These are phyloP conservation scores for Cucurbita moschata DNA, from an alignment of 306 rosid genomes.

Conservation along the genomic window DNA sequence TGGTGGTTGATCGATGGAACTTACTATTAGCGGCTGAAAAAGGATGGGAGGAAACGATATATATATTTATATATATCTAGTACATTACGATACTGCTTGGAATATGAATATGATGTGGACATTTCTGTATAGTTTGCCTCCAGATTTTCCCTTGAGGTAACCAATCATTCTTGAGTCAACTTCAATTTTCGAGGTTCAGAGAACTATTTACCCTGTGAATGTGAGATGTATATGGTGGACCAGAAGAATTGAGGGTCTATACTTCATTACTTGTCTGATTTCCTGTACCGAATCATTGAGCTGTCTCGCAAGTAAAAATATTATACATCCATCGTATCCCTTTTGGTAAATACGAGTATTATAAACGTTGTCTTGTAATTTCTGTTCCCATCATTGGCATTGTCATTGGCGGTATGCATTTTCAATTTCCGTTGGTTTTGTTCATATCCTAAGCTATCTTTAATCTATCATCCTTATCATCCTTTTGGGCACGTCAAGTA, in stretches of 20 bases:
- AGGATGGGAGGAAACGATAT: conserved; percentile 6
- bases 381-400: not conserved
- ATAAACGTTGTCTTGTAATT: not conserved
- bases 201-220: conserved; percentile 7
- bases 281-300: conserved; percentile 2
- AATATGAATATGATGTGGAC: conserved; percentile 1
- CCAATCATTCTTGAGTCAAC: not conserved
- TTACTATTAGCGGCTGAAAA: not conserved
- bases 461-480: too few relatives aligned
- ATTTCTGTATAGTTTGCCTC: conserved; percentile 11
- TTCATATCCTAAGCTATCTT: not conserved
- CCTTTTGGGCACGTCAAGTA: too few relatives aligned
- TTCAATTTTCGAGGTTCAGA: conserved; percentile 10
- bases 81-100: conserved; percentile 8
- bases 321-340: not conserved
- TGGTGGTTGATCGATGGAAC: not conserved
- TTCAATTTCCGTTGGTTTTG: not conserved
- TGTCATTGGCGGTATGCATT: not conserved
- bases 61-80: not conserved
- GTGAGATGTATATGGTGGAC: conserved; percentile 6
- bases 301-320: conserved; percentile 6
- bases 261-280: not conserved
- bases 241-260: not conserved
- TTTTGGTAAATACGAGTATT: not conserved
- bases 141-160: not conserved